A percentile compares a stretch with the other conserved stretches of the same genome.
Evolutionary conservation across 2,329 filamentous ascomycete species (phyloP).

Genomic region (Achaetomium macrosporum): DNA sequence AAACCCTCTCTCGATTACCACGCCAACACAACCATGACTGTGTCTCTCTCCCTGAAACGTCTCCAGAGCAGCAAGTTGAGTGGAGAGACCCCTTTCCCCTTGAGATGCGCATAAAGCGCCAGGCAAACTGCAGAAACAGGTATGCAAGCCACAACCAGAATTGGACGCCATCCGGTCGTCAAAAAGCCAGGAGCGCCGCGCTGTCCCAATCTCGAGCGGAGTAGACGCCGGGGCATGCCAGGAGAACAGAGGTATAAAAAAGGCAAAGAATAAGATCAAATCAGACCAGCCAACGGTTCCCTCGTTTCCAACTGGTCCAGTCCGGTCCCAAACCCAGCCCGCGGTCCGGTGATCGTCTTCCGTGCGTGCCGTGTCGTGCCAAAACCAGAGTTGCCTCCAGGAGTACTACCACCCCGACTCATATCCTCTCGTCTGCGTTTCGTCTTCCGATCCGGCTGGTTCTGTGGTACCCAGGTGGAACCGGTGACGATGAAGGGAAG

Average conservation of each 20-base stretch:
- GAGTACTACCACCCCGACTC: background rate
- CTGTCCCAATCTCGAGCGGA: too few species aligned
- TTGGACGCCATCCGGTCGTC: too few species aligned
- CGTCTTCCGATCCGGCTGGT: conserved; percentile 18
- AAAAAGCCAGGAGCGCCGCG: too few species aligned
- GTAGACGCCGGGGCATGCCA: too few species aligned
- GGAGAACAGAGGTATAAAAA: too few species aligned
- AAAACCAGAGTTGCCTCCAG: conserved; percentile 21
- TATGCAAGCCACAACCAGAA: too few species aligned
- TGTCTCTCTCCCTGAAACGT: too few species aligned
- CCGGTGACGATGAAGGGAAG: background rate
- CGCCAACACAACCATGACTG: too few species aligned
- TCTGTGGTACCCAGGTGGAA: conserved; percentile 24
- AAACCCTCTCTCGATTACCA: too few species aligned
- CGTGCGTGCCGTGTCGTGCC: background rate
- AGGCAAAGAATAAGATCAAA: too few species aligned
- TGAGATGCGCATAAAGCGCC: background rate
- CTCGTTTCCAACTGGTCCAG: background rate
- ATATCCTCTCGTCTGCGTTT: background rate
- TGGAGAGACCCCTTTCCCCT: background rate
- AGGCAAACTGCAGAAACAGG: background rate
- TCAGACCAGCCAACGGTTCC: too few species aligned
- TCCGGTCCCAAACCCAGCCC: background rate
- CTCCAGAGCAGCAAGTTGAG: too few species aligned
- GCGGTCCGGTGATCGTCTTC: background rate